phyloP scores from a whole-genome alignment of 192 early-diverging fungal genomes.

The Backusella psychrophila region DNA sequence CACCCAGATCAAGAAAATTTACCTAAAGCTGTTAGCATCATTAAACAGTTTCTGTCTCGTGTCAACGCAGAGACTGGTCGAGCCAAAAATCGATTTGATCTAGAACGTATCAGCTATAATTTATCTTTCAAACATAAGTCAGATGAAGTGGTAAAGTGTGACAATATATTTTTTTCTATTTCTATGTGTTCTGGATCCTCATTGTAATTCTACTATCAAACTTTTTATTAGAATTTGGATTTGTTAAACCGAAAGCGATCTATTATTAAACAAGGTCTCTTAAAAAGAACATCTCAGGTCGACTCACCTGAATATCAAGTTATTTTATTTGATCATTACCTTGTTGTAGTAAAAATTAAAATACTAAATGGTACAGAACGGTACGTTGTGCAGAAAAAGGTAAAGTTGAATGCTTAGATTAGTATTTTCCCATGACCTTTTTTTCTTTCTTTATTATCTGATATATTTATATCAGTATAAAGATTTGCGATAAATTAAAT shows the following conservation, averaged over 20 bases:
- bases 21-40: conserved; percentile 63
- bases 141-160: conserved; percentile 25
- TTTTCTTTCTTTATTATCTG: neutral
- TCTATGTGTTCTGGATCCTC: neutral
- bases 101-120: conserved; percentile 71
- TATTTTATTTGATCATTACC: conserved; percentile 87
- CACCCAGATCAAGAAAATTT: conserved; percentile 77
- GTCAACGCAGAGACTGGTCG: conserved; percentile 89
- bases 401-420: conserved; percentile 17
- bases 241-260: conserved; percentile 70
- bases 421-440: neutral
- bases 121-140: conserved; percentile 52
- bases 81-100: conserved; percentile 83
- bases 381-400: conserved; percentile 58
- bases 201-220: conserved; percentile 25
- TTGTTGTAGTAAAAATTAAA: conserved; percentile 69
- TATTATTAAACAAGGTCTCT: conserved; percentile 75
- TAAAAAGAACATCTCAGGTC: conserved; percentile 55
- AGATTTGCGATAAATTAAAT: neutral
- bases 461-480: neutral
- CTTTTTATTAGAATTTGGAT: conserved; percentile 63
- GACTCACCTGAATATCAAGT: conserved; percentile 73
- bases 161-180: conserved; percentile 11
- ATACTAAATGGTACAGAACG: conserved; percentile 47
- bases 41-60: conserved; percentile 73